Percentiles rank a stretch among this genome's conserved stretches.
Evolutionary conservation across 805 yeast genomes (phyloP).

Genomic region (Hagleromyces aurorensis): DNA sequence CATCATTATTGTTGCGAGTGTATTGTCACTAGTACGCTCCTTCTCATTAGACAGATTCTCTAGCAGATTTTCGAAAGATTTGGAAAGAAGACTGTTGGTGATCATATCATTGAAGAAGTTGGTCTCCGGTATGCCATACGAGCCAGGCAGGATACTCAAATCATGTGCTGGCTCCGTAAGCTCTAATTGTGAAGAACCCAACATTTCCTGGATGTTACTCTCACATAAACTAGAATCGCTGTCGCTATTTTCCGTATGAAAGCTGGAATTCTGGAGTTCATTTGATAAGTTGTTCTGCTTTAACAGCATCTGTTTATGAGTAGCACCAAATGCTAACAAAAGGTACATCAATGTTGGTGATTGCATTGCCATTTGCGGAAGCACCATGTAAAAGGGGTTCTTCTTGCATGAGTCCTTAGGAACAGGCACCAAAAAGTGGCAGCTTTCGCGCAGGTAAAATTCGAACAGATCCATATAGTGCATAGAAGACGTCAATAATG

Average conservation of each 20-base stretch:
- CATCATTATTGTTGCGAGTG: slow-evolving; percentile 53
- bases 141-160: too few species aligned
- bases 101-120: slow-evolving; percentile 28
- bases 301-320: slow-evolving; percentile 31
- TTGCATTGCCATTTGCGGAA: slow-evolving; percentile 63
- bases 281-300: too few species aligned
- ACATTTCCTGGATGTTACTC: too few species aligned
- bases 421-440: slow-evolving; percentile 57
- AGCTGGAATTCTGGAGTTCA: too few species aligned
- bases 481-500: slow-evolving; percentile 49
- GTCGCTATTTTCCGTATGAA: too few species aligned
- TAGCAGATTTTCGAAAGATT: slow-evolving; percentile 52
- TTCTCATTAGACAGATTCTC: slow-evolving; percentile 40
- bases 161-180: too few species aligned
- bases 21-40: slow-evolving; percentile 55
- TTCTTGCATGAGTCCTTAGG: slow-evolving; percentile 46
- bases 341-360: slow-evolving; percentile 48
- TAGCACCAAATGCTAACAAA: slow-evolving; percentile 43
- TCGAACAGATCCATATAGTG: slow-evolving; percentile 53
- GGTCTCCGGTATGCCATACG: too few species aligned
- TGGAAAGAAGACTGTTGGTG: slow-evolving; percentile 43
- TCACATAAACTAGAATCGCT: too few species aligned
- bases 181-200: too few species aligned
- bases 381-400: slow-evolving; percentile 56
- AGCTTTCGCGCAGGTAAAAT: slow-evolving; percentile 53